Conservation (phyloP, 148 eudicot genomes). For the Vaccinium macrocarpon region DNA sequence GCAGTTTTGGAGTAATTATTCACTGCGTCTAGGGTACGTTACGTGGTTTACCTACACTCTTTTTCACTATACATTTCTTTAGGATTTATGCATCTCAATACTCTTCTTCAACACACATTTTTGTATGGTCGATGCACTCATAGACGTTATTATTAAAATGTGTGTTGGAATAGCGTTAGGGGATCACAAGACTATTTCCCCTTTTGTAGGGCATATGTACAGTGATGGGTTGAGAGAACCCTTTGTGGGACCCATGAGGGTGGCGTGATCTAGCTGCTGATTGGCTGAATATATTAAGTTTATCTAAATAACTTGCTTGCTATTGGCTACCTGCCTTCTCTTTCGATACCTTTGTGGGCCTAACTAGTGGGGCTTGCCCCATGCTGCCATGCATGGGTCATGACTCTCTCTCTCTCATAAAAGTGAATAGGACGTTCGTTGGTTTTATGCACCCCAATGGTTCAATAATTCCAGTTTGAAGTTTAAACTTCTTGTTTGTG, state of each 20-base stretch:
- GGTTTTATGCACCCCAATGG: not conserved
- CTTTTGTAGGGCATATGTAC: not conserved
- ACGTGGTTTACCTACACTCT: too few relatives aligned
- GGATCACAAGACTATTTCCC: too few relatives aligned
- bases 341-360: conserved; percentile 5
- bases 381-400: not conserved
- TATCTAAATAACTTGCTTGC: conserved; percentile 2
- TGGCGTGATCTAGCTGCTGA: not conserved
- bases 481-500: not conserved
- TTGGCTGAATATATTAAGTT: not conserved
- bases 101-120: too few relatives aligned
- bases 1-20: not conserved
- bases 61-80: too few relatives aligned
- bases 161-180: too few relatives aligned
- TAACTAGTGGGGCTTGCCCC: not conserved
- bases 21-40: too few relatives aligned
- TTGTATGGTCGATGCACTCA: too few relatives aligned
- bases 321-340: not conserved
- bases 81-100: too few relatives aligned
- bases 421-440: not conserved
- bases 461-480: not conserved
- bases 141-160: too few relatives aligned
- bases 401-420: not conserved
- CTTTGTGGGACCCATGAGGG: not conserved
- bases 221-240: not conserved